These are phyloP conservation scores for Solanum verrucosum DNA, from an alignment of 257 asterid species.

Conservation along the genomic window DNA sequence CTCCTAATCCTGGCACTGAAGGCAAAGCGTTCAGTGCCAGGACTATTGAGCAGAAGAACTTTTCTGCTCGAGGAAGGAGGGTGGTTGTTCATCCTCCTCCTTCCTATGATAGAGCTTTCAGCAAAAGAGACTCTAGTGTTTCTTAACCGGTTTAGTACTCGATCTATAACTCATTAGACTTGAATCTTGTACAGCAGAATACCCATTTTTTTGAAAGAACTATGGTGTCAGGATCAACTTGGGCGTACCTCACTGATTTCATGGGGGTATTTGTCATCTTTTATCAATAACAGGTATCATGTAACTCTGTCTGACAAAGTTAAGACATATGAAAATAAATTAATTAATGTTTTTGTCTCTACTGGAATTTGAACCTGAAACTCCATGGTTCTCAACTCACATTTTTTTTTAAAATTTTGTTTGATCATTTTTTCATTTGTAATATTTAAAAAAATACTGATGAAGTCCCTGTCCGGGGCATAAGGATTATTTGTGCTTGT, in stretches of 20 bases:
- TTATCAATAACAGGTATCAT: fast-evolving
- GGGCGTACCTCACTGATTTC: neutral
- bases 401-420: neutral
- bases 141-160: neutral
- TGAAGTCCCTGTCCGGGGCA: neutral
- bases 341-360: neutral
- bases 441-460: neutral
- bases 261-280: neutral
- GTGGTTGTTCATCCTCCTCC: constrained; percentile 6
- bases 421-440: neutral
- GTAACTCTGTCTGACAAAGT: neutral
- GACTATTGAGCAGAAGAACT: constrained; percentile 28
- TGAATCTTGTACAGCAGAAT: neutral
- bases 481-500: neutral
- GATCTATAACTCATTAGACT: fast-evolving
- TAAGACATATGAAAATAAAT: neutral
- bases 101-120: neutral
- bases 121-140: neutral
- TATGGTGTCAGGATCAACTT: neutral
- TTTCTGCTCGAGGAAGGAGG: constrained; percentile 8
- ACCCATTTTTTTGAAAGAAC: neutral
- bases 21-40: constrained; percentile 6
- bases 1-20: constrained; percentile 13
- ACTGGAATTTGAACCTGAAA: neutral
- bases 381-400: neutral